These are phyloP conservation scores for Neofusicoccum cordaticola DNA, from an alignment of 2,329 filamentous ascomycete species.

Conservation along the genomic window DNA sequence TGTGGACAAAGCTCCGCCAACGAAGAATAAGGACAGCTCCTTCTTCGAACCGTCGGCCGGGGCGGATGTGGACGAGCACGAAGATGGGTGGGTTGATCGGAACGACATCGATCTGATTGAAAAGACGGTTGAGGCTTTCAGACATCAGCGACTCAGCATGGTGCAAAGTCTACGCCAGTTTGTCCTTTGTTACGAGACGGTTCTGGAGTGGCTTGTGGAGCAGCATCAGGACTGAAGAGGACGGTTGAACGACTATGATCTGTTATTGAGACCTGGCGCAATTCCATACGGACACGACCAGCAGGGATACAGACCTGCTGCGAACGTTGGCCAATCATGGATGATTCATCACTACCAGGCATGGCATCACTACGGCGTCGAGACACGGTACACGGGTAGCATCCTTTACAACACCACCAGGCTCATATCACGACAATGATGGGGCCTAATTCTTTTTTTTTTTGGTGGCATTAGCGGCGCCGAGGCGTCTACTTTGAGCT, in stretches of 20 bases:
- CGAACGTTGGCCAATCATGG: neutral
- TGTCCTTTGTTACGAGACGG: slow-evolving; percentile 93
- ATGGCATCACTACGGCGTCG: neutral
- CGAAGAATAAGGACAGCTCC: slow-evolving; percentile 14
- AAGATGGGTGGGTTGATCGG: slow-evolving; percentile 66
- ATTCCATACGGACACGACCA: neutral
- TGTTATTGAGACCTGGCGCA: neutral
- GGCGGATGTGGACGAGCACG: slow-evolving; percentile 27
- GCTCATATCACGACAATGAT: neutral
- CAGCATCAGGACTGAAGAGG: slow-evolving; percentile 28
- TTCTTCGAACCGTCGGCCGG: slow-evolving; percentile 14
- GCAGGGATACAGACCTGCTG: neutral
- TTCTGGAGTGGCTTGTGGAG: slow-evolving; percentile 77
- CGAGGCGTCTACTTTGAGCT: neutral
- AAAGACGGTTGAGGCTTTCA: slow-evolving; percentile 86
- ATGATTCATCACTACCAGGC: neutral
- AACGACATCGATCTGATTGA: slow-evolving; percentile 76
- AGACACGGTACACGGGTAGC: neutral
- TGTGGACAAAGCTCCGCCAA: slow-evolving; percentile 24
- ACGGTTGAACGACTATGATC: neutral
- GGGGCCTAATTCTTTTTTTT: neutral
- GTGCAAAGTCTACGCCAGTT: slow-evolving; percentile 92
- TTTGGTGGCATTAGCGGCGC: neutral
- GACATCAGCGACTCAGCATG: slow-evolving; percentile 87
- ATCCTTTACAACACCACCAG: neutral